Percentiles rank a stretch among this genome's conserved stretches.
Evolutionary conservation across 371 early-diverging fungal species (phyloP).

Genomic region (Mortierella sp.): DNA sequence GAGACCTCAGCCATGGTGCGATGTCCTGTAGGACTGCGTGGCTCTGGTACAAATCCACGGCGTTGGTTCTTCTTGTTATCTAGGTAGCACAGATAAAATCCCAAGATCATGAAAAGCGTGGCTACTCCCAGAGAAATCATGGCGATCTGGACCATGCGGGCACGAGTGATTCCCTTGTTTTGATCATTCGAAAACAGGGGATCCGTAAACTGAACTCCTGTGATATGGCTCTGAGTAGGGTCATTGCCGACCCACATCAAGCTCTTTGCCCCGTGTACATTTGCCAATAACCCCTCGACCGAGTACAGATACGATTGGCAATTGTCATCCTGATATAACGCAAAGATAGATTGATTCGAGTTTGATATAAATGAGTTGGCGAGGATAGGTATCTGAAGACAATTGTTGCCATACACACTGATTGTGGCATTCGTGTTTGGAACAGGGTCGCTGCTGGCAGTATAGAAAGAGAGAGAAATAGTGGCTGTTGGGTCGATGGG

Average conservation of each 20-base stretch:
- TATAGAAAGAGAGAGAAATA: slow-evolving; percentile 21
- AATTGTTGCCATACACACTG: slow-evolving; percentile 5
- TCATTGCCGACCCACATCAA: slow-evolving; percentile 19
- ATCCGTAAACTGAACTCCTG: slow-evolving; percentile 26
- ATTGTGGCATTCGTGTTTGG: slow-evolving; percentile 7
- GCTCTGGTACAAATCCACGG: slow-evolving; percentile 27
- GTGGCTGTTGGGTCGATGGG: slow-evolving; percentile 6
- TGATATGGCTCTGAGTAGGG: not conserved
- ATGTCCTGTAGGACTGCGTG: slow-evolving; percentile 11
- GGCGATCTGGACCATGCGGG: slow-evolving; percentile 11
- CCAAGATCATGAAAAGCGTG: slow-evolving; percentile 3
- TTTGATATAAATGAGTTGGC: slow-evolving; percentile 22
- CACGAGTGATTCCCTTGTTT: not conserved
- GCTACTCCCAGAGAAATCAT: slow-evolving; percentile 5
- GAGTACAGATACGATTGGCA: slow-evolving; percentile 41
- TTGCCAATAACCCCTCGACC: slow-evolving; percentile 9
- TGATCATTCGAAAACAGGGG: not conserved
- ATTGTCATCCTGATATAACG: slow-evolving; percentile 28
- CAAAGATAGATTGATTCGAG: slow-evolving; percentile 22
- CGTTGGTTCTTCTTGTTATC: slow-evolving; percentile 25
- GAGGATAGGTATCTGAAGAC: slow-evolving; percentile 17
- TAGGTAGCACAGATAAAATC: slow-evolving; percentile 21
- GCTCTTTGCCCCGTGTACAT: slow-evolving; percentile 23
- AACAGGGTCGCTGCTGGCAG: slow-evolving; percentile 7
- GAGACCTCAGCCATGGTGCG: slow-evolving; percentile 29